Conservation (phyloP, 1,284 basidiomycete genomes). For the Sphagnurus paluster region DNA sequence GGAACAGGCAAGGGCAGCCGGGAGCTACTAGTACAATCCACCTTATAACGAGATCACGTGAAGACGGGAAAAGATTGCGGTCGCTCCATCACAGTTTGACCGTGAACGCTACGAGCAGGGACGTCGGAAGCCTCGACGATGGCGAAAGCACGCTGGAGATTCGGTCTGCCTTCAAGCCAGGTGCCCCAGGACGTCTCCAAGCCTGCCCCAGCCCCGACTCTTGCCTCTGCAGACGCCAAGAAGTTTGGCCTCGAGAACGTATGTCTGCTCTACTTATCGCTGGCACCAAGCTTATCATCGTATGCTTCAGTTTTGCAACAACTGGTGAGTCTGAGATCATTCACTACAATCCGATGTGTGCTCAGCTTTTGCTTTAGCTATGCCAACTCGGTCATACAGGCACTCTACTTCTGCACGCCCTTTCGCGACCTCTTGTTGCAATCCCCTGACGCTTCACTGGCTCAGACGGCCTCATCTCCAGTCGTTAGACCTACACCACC, state of each 20-base stretch:
- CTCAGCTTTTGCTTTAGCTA: slow-evolving; percentile 63
- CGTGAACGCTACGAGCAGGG: slow-evolving; percentile 3
- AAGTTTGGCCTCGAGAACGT: slow-evolving; percentile 94
- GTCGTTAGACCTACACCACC: slow-evolving; percentile 19
- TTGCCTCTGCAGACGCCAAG: slow-evolving; percentile 67
- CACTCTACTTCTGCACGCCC: slow-evolving; percentile 73
- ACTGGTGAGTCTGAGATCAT: slow-evolving; percentile 17
- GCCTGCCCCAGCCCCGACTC: slow-evolving; percentile 31
- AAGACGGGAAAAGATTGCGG: slow-evolving; percentile 16
- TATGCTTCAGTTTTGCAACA: slow-evolving; percentile 32
- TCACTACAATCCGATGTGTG: slow-evolving; percentile 1
- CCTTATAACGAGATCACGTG: slow-evolving; percentile 16
- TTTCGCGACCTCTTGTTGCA: slow-evolving; percentile 51
- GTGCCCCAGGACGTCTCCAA: slow-evolving; percentile 29
- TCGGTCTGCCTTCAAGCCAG: slow-evolving; percentile 18
- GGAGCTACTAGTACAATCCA: too few species aligned
- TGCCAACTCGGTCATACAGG: slow-evolving; percentile 96
- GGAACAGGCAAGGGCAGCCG: too few species aligned
- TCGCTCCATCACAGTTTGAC: not conserved
- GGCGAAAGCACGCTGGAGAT: slow-evolving; percentile 46
- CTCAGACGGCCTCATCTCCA: slow-evolving; percentile 17
- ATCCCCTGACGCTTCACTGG: slow-evolving; percentile 32
- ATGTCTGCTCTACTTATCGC: slow-evolving; percentile 33
- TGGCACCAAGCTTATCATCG: slow-evolving; percentile 4
- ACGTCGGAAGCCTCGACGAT: slow-evolving; percentile 26